Evolutionary conservation across 306 rosid genomes (phyloP).

Genomic region (Mucuna pruriens): DNA sequence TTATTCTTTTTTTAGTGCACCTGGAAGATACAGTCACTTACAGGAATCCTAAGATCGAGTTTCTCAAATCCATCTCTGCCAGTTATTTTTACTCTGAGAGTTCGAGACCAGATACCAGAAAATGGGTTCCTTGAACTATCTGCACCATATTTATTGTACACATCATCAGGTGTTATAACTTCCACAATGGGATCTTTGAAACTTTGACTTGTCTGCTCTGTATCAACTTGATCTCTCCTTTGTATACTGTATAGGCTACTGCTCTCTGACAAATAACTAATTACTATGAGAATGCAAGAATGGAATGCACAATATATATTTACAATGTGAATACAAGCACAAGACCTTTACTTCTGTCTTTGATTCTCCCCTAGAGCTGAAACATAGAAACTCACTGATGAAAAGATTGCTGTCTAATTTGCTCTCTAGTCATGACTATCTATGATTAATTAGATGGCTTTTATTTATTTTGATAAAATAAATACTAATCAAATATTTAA

Average conservation of each 20-base stretch:
- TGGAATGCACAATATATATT: slow-evolving; percentile 30
- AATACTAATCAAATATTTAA: neutral
- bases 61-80: slow-evolving; percentile 93
- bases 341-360: slow-evolving; percentile 25
- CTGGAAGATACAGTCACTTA: slow-evolving; percentile 56
- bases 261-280: slow-evolving; percentile 78
- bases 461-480: slow-evolving; percentile 8
- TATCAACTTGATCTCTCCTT: slow-evolving; percentile 64
- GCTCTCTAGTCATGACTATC: neutral
- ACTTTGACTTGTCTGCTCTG: slow-evolving; percentile 69
- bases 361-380: slow-evolving; percentile 14
- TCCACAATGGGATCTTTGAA: slow-evolving; percentile 79
- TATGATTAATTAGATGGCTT: slow-evolving; percentile 9
- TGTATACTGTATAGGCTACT: slow-evolving; percentile 68
- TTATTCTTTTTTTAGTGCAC: neutral
- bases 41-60: slow-evolving; percentile 89
- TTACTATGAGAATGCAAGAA: slow-evolving; percentile 46
- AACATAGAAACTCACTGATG: slow-evolving; percentile 11
- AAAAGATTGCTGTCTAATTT: slow-evolving; percentile 19
- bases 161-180: slow-evolving; percentile 95
- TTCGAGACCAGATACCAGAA: slow-evolving; percentile 86
- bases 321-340: slow-evolving; percentile 24
- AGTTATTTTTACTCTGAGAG: slow-evolving; percentile 80
- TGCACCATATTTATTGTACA: slow-evolving; percentile 74
- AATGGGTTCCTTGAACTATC: slow-evolving; percentile 73